Evolutionary conservation across 176 grass and related monocot genomes (phyloP).

Genomic region (Triticum aestivum): IWGSC_CS_RefSeq_v2.1 NC_057799.1:34355208-34355707

Average conservation of each 20-base stretch:
- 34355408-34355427: not conserved
- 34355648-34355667: not conserved
- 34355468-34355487: not conserved
- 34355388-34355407: not conserved
- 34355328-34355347: no score
- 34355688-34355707: not conserved
- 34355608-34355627: not conserved
- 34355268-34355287: not conserved
- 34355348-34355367: not conserved
- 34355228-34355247: not conserved
- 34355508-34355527: not conserved
- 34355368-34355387: not conserved
- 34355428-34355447: not conserved
- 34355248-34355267: not conserved
- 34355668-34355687: not conserved
- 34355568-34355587: not conserved
- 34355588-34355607: not conserved
- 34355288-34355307: no score
- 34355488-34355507: not conserved
- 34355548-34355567: not conserved
- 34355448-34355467: not conserved
- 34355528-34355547: not conserved
- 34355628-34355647: not conserved
- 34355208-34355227: not conserved
- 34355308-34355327: no score